phyloP scores from a whole-genome alignment of 225 moss, liverwort and hornwort genomes.

The Physcomitrium patens region DNA sequence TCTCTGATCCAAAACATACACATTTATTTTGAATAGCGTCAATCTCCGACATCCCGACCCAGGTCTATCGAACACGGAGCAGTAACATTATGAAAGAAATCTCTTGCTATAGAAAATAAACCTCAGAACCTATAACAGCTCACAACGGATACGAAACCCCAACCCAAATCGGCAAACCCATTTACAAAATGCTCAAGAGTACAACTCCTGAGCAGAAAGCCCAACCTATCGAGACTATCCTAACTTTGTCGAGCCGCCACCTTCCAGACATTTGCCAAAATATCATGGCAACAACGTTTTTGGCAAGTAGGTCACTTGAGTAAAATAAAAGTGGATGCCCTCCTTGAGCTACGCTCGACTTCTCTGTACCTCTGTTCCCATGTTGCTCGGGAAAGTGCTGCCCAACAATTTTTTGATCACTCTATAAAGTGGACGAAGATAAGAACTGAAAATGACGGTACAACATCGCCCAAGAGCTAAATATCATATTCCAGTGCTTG shows the following conservation, averaged over 20 bases:
- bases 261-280: conserved; percentile 1
- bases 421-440: conserved; percentile 16
- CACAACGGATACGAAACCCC: neutral
- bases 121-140: too few species aligned
- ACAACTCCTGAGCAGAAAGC: conserved; percentile 4
- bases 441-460: conserved; percentile 28
- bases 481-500: conserved; percentile 7
- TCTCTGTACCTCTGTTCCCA: neutral
- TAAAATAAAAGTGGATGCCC: neutral
- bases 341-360: neutral
- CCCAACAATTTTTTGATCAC: conserved; percentile 28
- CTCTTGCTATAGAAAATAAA: too few species aligned
- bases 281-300: conserved; percentile 12
- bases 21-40: too few species aligned
- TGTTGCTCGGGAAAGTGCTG: conserved; percentile 19
- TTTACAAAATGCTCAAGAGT: conserved; percentile 22
- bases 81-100: too few species aligned
- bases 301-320: too few species aligned
- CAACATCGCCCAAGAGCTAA: conserved; percentile 27
- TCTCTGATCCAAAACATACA: too few species aligned
- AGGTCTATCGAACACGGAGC: too few species aligned
- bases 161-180: neutral
- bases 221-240: neutral
- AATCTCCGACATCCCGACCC: too few species aligned
- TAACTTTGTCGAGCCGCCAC: neutral